Percentiles rank a stretch among this genome's conserved stretches.
These are phyloP conservation scores for Chrysosporium queenslandicum DNA, from an alignment of 2,329 filamentous ascomycete species.

Conservation along the genomic window DNA sequence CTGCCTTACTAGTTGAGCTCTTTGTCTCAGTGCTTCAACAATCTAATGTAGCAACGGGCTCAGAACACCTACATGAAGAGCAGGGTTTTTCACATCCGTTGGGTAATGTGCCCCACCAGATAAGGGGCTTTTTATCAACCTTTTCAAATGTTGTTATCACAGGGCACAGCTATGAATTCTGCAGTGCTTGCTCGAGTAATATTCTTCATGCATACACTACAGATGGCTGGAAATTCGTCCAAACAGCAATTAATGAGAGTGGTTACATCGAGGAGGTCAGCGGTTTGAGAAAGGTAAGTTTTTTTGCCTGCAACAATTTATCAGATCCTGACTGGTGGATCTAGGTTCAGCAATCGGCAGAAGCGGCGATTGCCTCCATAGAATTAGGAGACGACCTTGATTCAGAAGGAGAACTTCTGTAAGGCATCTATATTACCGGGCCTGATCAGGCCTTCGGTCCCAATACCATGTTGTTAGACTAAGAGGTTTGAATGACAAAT, in stretches of 20 bases:
- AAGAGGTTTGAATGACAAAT: not conserved
- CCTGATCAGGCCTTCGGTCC: not conserved
- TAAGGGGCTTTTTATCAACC: slow-evolving; percentile 52
- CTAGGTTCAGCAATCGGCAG: slow-evolving; percentile 8
- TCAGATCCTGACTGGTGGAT: not conserved
- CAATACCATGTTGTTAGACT: not conserved
- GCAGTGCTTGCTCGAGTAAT: slow-evolving; percentile 51
- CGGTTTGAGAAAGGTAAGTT: slow-evolving; percentile 47
- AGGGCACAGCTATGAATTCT: slow-evolving; percentile 51
- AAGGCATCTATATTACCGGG: not conserved
- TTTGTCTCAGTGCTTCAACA: slow-evolving; percentile 82
- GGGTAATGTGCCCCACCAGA: slow-evolving; percentile 51
- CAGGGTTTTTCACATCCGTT: slow-evolving; percentile 41
- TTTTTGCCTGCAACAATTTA: not conserved
- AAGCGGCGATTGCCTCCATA: slow-evolving; percentile 5
- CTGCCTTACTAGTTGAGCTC: slow-evolving; percentile 80
- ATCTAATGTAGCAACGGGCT: slow-evolving; percentile 44
- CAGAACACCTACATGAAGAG: slow-evolving; percentile 31
- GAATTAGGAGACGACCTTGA: not conserved
- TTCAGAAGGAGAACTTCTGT: not conserved
- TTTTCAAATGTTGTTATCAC: slow-evolving; percentile 50
- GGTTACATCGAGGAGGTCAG: slow-evolving; percentile 56
- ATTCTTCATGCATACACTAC: slow-evolving; percentile 45
- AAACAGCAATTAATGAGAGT: slow-evolving; percentile 49
- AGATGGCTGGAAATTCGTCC: slow-evolving; percentile 52